These are phyloP conservation scores for Heracleum sosnowskyi DNA, from an alignment of 129 eudicot species.

Conservation along the genomic window DNA sequence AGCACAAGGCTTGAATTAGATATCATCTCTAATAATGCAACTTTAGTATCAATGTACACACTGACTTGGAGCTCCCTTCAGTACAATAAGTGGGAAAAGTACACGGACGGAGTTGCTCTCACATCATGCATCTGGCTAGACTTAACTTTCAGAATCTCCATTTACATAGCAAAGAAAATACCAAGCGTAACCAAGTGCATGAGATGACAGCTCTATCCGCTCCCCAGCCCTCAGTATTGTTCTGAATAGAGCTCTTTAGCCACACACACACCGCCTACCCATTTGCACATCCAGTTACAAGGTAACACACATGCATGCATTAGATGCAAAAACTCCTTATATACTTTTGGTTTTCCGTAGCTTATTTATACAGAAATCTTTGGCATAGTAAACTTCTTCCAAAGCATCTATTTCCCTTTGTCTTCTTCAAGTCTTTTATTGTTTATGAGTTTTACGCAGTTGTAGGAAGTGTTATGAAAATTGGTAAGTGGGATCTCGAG, in stretches of 20 bases:
- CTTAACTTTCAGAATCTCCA: constrained; percentile 9
- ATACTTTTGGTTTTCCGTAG: background rate
- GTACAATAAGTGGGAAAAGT: constrained; percentile 39
- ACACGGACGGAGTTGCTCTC: constrained; percentile 40
- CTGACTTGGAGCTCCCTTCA: constrained; percentile 47
- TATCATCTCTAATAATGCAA: background rate
- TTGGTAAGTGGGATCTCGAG: background rate
- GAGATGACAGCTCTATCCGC: constrained; percentile 51
- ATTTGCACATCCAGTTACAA: background rate
- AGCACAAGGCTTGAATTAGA: background rate
- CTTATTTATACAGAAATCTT: background rate
- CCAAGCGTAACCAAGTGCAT: constrained; percentile 34
- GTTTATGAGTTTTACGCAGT: background rate
- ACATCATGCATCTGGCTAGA: constrained; percentile 31
- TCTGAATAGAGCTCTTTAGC: constrained; percentile 34
- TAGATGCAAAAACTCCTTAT: background rate
- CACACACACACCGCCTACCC: background rate
- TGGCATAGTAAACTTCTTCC: background rate
- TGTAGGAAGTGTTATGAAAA: background rate
- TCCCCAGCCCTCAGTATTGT: constrained; percentile 36
- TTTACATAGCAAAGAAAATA: constrained; percentile 1
- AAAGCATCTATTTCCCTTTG: background rate
- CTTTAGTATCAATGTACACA: background rate
- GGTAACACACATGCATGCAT: background rate
- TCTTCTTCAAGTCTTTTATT: background rate